Evolutionary conservation across 768 basidiomycete species (phyloP).

Genomic region (Hygrophorus russula): DNA sequence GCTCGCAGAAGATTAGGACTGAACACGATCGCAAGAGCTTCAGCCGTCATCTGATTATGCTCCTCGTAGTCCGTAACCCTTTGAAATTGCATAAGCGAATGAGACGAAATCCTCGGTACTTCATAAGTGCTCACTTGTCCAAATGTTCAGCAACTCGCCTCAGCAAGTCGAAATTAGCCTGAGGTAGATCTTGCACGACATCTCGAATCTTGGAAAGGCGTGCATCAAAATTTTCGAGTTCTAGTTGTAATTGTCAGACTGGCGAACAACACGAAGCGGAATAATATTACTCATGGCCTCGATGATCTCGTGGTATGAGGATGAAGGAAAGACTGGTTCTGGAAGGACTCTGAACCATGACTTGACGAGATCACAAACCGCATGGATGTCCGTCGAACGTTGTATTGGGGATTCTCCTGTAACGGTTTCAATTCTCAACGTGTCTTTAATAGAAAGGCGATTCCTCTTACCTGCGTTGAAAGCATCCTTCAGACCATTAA

Average conservation of each 20-base stretch:
- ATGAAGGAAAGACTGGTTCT: slow-evolving; percentile 65
- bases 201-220: slow-evolving; percentile 52
- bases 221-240: slow-evolving; percentile 57
- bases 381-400: slow-evolving; percentile 61
- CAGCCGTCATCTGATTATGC: slow-evolving; percentile 82
- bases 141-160: slow-evolving; percentile 73
- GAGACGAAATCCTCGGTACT: neutral
- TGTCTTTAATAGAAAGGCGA: neutral
- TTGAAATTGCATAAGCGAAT: slow-evolving; percentile 1
- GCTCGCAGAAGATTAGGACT: slow-evolving; percentile 72
- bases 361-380: slow-evolving; percentile 75
- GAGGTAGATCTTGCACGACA: slow-evolving; percentile 61
- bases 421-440: neutral
- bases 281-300: slow-evolving; percentile 47
- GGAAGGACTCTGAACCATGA: slow-evolving; percentile 80
- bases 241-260: slow-evolving; percentile 21
- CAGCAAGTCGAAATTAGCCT: slow-evolving; percentile 68
- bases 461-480: slow-evolving; percentile 52
- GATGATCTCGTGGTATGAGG: slow-evolving; percentile 58
- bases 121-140: slow-evolving; percentile 40
- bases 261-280: neutral
- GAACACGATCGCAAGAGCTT: slow-evolving; percentile 78
- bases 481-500: slow-evolving; percentile 57
- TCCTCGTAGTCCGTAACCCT: slow-evolving; percentile 87
- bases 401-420: slow-evolving; percentile 54